Conservation (phyloP, 257 asterid genomes). For the Plantago major region DNA sequence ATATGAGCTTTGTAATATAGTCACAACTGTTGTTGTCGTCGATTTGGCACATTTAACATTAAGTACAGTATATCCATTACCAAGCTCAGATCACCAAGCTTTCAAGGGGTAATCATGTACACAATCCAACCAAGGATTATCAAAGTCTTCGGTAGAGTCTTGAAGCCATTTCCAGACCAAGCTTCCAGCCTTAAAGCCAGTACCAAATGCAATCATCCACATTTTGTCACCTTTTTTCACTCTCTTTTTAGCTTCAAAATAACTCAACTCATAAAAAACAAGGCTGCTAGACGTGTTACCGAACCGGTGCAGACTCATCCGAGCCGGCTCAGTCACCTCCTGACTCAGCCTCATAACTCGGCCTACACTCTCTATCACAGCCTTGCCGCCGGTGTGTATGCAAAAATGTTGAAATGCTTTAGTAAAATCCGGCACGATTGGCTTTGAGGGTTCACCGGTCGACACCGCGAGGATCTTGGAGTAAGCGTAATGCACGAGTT, state of each 20-base stretch:
- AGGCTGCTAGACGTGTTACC: slow-evolving; percentile 72
- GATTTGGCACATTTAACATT: too few species aligned
- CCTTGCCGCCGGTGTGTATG: slow-evolving; percentile 63
- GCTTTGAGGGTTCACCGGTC: slow-evolving; percentile 17
- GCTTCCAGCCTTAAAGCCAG: slow-evolving; percentile 68
- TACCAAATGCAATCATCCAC: slow-evolving; percentile 81
- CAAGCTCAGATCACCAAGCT: slow-evolving; percentile 19
- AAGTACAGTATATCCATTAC: too few species aligned
- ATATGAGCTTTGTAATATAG: too few species aligned
- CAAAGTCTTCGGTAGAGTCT: slow-evolving; percentile 40
- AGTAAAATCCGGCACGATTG: slow-evolving; percentile 45
- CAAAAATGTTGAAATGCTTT: slow-evolving; percentile 59
- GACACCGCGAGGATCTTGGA: slow-evolving; percentile 14
- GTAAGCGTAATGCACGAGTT: slow-evolving; percentile 35
- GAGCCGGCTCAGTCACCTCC: slow-evolving; percentile 52
- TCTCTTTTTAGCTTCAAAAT: slow-evolving; percentile 60
- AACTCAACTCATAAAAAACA: slow-evolving; percentile 63
- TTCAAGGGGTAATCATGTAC: slow-evolving; percentile 42
- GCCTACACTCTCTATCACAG: slow-evolving; percentile 49
- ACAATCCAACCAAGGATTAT: slow-evolving; percentile 71
- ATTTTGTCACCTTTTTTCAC: slow-evolving; percentile 57
- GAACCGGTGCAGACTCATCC: slow-evolving; percentile 56
- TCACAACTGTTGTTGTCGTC: too few species aligned
- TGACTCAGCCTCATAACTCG: slow-evolving; percentile 36
- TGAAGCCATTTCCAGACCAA: slow-evolving; percentile 54